These are phyloP conservation scores for Colletotrichum gloeosporioides DNA, from an alignment of 2,329 filamentous ascomycete species.

Conservation along the genomic window DNA sequence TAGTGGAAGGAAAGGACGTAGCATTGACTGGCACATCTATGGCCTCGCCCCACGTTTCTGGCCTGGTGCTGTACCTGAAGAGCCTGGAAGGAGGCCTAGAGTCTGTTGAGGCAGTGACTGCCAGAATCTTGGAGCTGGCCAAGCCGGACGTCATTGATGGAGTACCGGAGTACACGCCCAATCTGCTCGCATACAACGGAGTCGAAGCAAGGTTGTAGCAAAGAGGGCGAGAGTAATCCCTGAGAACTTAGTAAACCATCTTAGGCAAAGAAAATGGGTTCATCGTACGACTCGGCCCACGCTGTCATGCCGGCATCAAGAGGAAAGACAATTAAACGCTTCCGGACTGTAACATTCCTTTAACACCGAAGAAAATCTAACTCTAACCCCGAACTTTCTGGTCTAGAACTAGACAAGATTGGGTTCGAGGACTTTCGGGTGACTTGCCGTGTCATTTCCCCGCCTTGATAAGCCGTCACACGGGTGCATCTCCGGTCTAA, in stretches of 20 bases:
- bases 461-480: neutral
- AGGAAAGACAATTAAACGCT: neutral
- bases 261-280: neutral
- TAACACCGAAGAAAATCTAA: neutral
- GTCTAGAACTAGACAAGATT: neutral
- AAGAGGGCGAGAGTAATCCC: neutral
- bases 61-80: conserved; percentile 60
- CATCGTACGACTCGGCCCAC: neutral
- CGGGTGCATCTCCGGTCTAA: neutral
- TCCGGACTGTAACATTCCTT: neutral
- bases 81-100: conserved; percentile 39
- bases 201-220: neutral
- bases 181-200: conserved; percentile 56
- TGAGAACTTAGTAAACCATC: neutral
- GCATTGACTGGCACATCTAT: conserved; percentile 59
- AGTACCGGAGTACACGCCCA: conserved; percentile 40
- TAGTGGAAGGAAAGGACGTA: conserved; percentile 38
- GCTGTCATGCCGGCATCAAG: neutral
- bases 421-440: neutral
- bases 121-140: conserved; percentile 44
- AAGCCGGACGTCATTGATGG: conserved; percentile 41
- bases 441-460: neutral
- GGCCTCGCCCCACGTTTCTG: conserved; percentile 65
- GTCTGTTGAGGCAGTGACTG: conserved; percentile 45
- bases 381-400: neutral